phyloP scores from a whole-genome alignment of 2,329 filamentous ascomycete genomes.

The Botrytis porri region DNA sequence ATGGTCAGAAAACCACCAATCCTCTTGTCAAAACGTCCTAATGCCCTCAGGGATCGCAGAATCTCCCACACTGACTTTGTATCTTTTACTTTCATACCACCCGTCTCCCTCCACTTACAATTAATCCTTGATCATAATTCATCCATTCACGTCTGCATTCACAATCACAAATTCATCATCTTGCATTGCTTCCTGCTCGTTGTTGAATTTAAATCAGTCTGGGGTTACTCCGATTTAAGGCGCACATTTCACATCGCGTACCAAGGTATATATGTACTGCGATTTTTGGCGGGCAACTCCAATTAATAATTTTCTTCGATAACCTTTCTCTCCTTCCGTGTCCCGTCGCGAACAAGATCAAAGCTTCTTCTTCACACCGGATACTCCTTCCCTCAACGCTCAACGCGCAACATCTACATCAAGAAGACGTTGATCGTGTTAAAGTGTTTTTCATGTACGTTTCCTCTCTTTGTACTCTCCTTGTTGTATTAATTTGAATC shows the following conservation, averaged over 20 bases:
- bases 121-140: conserved; percentile 8
- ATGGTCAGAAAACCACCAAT: neutral
- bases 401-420: conserved; percentile 2
- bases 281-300: neutral
- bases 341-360: conserved; percentile 11
- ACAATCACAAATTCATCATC: conserved; percentile 10
- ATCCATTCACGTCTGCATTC: conserved; percentile 4
- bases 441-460: conserved; percentile 9
- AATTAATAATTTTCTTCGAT: neutral
- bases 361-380: neutral
- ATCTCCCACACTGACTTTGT: conserved; percentile 8
- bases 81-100: conserved; percentile 2
- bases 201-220: neutral
- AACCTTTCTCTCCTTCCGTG: conserved; percentile 15
- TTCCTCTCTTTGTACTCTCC: neutral
- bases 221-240: neutral
- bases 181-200: conserved; percentile 9
- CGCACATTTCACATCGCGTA: neutral
- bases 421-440: neutral
- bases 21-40: neutral
- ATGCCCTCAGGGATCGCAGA: conserved; percentile 20
- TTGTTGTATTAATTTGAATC: neutral
- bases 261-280: neutral
- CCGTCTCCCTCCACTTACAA: neutral
- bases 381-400: neutral